Evolutionary conservation across 495 filamentous ascomycete genomes (phyloP).

Genomic region (Tuber melanosporum): DNA sequence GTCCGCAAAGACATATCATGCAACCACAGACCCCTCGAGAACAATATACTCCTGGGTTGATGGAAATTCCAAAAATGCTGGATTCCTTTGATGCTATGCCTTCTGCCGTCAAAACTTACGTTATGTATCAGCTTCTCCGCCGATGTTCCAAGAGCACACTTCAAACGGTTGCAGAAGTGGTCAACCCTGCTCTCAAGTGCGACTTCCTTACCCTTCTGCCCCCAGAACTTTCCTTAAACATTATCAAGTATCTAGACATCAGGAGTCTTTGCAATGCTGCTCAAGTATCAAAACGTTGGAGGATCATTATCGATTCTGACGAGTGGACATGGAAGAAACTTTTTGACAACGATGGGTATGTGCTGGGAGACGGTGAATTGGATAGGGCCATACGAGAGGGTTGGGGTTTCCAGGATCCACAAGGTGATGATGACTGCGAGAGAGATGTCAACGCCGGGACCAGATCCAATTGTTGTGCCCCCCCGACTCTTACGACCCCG

Average conservation of each 20-base stretch:
- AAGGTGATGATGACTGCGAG: conserved; percentile 67
- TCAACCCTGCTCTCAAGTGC: conserved; percentile 94
- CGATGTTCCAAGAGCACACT: conserved; percentile 85
- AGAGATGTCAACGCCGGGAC: conserved; percentile 58
- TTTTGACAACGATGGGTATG: conserved; percentile 75
- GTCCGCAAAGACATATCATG: conserved; percentile 25
- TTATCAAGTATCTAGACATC: conserved; percentile 78
- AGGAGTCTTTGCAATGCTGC: conserved; percentile 85
- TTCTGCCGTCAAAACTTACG: conserved; percentile 76
- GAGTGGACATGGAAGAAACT: conserved; percentile 94
- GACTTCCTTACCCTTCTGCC: conserved; percentile 83
- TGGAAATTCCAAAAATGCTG: conserved; percentile 76
- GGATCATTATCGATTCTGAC: conserved; percentile 78
- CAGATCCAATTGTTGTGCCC: background rate
- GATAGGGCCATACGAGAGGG: conserved; percentile 80
- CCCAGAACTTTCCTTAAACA: conserved; percentile 75
- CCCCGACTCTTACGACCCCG: conserved; percentile 24
- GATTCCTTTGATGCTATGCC: conserved; percentile 89
- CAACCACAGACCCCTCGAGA: conserved; percentile 32
- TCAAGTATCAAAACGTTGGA: conserved; percentile 92
- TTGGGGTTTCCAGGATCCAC: conserved; percentile 98
- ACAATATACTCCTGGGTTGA: conserved; percentile 44
- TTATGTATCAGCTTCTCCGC: conserved; percentile 91
- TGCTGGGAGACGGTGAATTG: conserved; percentile 72
- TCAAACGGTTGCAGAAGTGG: conserved; percentile 81